Conservation (phyloP, 2,329 filamentous ascomycete genomes). For the Colletotrichum lindemuthianum region DNA sequence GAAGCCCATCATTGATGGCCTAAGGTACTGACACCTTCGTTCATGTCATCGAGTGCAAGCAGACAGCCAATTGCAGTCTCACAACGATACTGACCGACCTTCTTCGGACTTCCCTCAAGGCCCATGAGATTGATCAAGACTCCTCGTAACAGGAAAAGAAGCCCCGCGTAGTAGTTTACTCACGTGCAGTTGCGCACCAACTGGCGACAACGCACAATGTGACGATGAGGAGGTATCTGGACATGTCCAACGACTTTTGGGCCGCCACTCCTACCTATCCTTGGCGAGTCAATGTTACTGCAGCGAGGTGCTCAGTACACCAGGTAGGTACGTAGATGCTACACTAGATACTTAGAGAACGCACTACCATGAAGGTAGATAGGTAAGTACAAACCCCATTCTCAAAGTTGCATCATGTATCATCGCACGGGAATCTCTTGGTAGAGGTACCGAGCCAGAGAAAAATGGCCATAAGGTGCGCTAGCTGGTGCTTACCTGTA, state of each 20-base stretch:
- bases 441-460: too few relatives aligned
- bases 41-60: too few relatives aligned
- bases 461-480: too few relatives aligned
- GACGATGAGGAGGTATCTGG: slow-evolving; percentile 25
- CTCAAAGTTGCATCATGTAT: not conserved
- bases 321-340: not conserved
- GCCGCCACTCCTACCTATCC: slow-evolving; percentile 28
- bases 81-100: slow-evolving; percentile 20
- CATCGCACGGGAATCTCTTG: not conserved
- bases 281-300: too few relatives aligned
- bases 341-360: not conserved
- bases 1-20: too few relatives aligned
- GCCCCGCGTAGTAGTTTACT: slow-evolving; percentile 29
- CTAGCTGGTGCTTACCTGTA: not conserved
- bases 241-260: slow-evolving; percentile 5
- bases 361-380: not conserved
- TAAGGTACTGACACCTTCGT: too few relatives aligned
- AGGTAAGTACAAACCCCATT: not conserved
- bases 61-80: slow-evolving; percentile 14
- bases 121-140: slow-evolving; percentile 10
- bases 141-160: not conserved
- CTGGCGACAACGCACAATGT: slow-evolving; percentile 20
- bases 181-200: slow-evolving; percentile 22
- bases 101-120: slow-evolving; percentile 21
- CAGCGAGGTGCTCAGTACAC: too few relatives aligned